Evolutionary conservation across 306 rosid species (phyloP), one percentile per base, ranked within the genome.

Genomic region (Castanea sativa): DNA sequence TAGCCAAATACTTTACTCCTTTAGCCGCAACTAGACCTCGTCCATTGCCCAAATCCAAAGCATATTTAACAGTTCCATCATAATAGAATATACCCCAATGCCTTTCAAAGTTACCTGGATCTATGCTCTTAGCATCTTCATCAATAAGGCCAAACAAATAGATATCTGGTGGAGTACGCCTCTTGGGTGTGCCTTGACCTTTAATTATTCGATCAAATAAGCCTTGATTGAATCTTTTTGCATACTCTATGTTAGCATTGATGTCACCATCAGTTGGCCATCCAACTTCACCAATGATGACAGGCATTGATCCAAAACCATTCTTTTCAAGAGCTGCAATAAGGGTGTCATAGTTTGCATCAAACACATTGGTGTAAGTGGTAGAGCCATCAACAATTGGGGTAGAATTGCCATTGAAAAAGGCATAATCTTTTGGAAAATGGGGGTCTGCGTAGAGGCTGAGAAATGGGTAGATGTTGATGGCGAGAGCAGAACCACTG

Each of bases 381-480:
- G 87, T 88, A 29, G 96, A 76, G 10, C 99, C 99, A 78, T 96
- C 99, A 20, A 96, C 89, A 0, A 96, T 84, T 1, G 99, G 99
- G 4, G 85, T 79, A 1, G 97, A 90, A 32, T 80, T 82, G 78
- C 91, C 91, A 80, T 89, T 88, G 82, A 96, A 96, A 79, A 88
- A 96, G 71, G 98, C 99, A 52, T 84, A 96, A 15, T 93, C 99
- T 84, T 90, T 88, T 7, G 99, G 98, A 83, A 96, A 96, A 59
- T 96, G 69, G 0, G 98, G 96, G 72, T 96, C 99, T 5, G 98
- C 90, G 53, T 96, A 91, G 55, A 96, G 92, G 83, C 99, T 96
- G 35, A 96, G 98, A 81, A 96, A 96, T 1, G 98, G 99, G 82
- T 96, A 96, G 85, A 96, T 96, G 85, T 93, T 96, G 78, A 96